Conservation (phyloP, 495 filamentous ascomycete genomes). For the Barbatosphaeria neglecta region DNA sequence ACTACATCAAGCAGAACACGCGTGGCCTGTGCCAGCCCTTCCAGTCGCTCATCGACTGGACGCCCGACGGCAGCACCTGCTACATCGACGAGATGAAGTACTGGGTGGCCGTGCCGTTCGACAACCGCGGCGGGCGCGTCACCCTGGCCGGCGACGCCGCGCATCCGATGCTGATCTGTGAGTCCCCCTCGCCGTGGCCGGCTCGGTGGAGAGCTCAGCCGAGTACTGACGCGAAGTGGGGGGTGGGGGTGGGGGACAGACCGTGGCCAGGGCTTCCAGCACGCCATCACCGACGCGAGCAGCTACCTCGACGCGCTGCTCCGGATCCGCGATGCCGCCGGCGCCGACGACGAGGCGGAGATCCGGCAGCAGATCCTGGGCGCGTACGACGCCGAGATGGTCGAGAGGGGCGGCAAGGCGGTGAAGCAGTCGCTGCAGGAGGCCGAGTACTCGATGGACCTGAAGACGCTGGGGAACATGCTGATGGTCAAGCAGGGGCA, state of each 20-base stretch:
- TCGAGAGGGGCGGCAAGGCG: slow-evolving; percentile 32
- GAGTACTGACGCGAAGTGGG: too few species aligned
- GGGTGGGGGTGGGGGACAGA: slow-evolving; percentile 24
- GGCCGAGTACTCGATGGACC: slow-evolving; percentile 10
- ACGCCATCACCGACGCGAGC: slow-evolving; percentile 32
- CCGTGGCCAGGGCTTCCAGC: slow-evolving; percentile 43
- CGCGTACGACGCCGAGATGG: slow-evolving; percentile 39
- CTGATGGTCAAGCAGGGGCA: slow-evolving; percentile 12
- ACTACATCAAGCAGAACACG: slow-evolving; percentile 25
- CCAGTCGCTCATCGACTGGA: slow-evolving; percentile 26
- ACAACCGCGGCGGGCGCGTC: slow-evolving; percentile 35
- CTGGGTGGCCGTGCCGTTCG: slow-evolving; percentile 27
- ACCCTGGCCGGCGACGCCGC: slow-evolving; percentile 47
- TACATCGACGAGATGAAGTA: slow-evolving; percentile 22
- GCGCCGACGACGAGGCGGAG: slow-evolving; percentile 5
- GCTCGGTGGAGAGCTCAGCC: too few species aligned
- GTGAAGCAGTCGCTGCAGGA: slow-evolving; percentile 15
- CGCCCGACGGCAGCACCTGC: slow-evolving; percentile 25
- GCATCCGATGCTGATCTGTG: slow-evolving; percentile 47
- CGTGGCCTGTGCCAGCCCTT: slow-evolving; percentile 25
- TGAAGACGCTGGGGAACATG: slow-evolving; percentile 8
- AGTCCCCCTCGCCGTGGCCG: slow-evolving; percentile 8
- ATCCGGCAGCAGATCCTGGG: slow-evolving; percentile 14
- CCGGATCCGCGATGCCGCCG: slow-evolving; percentile 5
- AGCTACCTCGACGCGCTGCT: slow-evolving; percentile 25